Evolutionary conservation across 306 rosid genomes (phyloP), one percentile per base, ranked within the genome.

Genomic region (Elaeagnus macrophylla): DNA sequence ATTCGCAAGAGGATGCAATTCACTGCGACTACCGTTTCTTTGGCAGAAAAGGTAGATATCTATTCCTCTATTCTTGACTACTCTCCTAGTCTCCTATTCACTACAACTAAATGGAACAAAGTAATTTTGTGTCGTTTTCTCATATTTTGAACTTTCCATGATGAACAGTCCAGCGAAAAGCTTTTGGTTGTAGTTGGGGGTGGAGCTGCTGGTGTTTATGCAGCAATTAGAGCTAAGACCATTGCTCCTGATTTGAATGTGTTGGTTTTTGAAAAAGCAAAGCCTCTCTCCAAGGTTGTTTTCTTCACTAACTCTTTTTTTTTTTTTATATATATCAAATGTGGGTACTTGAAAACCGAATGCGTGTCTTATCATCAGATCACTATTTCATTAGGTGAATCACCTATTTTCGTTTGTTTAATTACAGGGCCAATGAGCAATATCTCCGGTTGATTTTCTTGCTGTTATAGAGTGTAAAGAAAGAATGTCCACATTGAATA

Each of bases 141-240:
- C 20, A 45, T 42, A 16, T 59, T 18, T 44, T 41, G 9, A 19
- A 6, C 35, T 18, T 53, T 69, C 11, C 59, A 16, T 39, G 45
- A 37, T 72, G 68, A 54, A 50, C 45, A 81, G 87, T 75, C 70
- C 35, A 69, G 57, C 72, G 88, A 86, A 57, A 86, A 81, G 67
- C 47, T 72, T 7, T 62, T 90, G 74, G 94, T 79, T 53, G 95
- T 90, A 10, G 94, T 83, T 35, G 97, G 97, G 14, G 97, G 81
- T 51, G 95, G 97, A 64, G 95, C 95, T 43, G 95, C 97, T 19
- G 97, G 97, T 45, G 84, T 86, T 53, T 90, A 74, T 75, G 97
- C 91, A 51, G 97, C 94, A 48, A 74, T 90, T 74, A 83, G 81
- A 70, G 97, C 94, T 8, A 86, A 90, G 73, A 78, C 84, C 57